phyloP scores from a whole-genome alignment of 2,329 filamentous ascomycete genomes.

The Apiospora kogelbergensis region DNA sequence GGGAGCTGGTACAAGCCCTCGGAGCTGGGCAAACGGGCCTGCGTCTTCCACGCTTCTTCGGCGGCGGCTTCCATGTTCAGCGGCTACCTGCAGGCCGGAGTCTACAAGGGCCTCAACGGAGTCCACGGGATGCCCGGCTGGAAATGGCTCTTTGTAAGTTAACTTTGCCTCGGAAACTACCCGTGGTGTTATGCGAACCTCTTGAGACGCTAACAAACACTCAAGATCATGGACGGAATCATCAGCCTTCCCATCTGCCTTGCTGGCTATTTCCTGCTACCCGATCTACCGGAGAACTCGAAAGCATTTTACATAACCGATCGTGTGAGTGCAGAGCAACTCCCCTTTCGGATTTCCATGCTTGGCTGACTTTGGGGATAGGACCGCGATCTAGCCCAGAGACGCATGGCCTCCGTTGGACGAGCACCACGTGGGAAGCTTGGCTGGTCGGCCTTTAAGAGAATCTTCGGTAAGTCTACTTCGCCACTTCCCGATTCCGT shows the following conservation, averaged over 20 bases:
- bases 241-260: slow-evolving; percentile 49
- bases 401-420: slow-evolving; percentile 21
- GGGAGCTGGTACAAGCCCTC: slow-evolving; percentile 31
- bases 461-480: slow-evolving; percentile 19
- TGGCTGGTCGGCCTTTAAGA: slow-evolving; percentile 21
- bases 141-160: slow-evolving; percentile 41
- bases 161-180: background rate
- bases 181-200: no score
- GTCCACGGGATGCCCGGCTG: slow-evolving; percentile 43
- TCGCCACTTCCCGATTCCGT: background rate
- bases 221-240: slow-evolving; percentile 47
- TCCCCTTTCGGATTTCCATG: no score
- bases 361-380: background rate
- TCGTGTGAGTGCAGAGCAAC: background rate
- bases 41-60: slow-evolving; percentile 48
- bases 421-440: slow-evolving; percentile 21
- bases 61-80: slow-evolving; percentile 36
- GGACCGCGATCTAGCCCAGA: slow-evolving; percentile 21
- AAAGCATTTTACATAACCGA: background rate
- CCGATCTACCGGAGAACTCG: background rate
- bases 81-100: slow-evolving; percentile 12
- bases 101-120: slow-evolving; percentile 20
- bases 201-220: background rate
- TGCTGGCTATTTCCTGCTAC: slow-evolving; percentile 38
- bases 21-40: slow-evolving; percentile 31